Conservation (phyloP, 768 basidiomycete genomes). For the Cyclocybe cylindracea region DNA sequence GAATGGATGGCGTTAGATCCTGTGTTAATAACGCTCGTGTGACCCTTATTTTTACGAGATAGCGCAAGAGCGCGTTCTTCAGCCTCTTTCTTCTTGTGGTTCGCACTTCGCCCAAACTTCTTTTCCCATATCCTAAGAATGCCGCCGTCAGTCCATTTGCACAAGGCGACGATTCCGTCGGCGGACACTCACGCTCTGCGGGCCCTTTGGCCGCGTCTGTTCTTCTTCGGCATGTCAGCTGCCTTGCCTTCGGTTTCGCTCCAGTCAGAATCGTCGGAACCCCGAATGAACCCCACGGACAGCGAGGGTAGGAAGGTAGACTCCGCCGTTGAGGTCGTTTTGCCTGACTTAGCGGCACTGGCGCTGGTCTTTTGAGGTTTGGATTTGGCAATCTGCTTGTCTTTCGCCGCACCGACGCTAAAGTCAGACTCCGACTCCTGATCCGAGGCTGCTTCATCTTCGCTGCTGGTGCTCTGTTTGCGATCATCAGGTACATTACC, state of each 20-base stretch:
- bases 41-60: conserved; percentile 15
- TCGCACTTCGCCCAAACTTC: conserved; percentile 89
- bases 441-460: conserved; percentile 7
- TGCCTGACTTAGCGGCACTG: conserved; percentile 7
- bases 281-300: conserved; percentile 80
- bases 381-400: conserved; percentile 18
- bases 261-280: conserved; percentile 77
- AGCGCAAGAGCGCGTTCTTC: conserved; percentile 16
- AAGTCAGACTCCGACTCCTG: conserved; percentile 21
- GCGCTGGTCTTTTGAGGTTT: conserved; percentile 18
- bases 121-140: conserved; percentile 91
- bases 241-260: conserved; percentile 62
- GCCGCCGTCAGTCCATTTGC: background rate
- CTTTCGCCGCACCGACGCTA: conserved; percentile 32
- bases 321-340: conserved; percentile 11
- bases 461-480: background rate
- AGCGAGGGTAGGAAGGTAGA: conserved; percentile 83
- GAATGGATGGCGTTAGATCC: conserved; percentile 17
- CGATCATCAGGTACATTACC: conserved; percentile 15
- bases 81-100: conserved; percentile 78
- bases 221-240: conserved; percentile 69
- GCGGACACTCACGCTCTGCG: conserved; percentile 77
- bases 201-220: conserved; percentile 92
- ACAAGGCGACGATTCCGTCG: background rate
- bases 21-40: conserved; percentile 14